Evolutionary conservation across 2,329 filamentous ascomycete genomes (phyloP).

Genomic region (Monosporascus sp.): DNA sequence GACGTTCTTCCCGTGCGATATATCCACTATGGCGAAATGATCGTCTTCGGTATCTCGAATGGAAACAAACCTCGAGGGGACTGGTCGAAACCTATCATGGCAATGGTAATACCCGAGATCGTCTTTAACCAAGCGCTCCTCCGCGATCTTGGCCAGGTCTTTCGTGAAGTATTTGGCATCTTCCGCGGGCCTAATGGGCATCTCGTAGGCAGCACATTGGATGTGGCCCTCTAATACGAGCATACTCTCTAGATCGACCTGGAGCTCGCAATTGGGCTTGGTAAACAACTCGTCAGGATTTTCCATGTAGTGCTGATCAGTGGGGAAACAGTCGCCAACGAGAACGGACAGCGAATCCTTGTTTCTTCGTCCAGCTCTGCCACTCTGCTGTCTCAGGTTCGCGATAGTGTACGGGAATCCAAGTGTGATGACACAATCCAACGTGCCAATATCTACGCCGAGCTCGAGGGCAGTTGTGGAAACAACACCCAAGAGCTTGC

Average conservation of each 20-base stretch:
- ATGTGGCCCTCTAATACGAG: constrained; percentile 89
- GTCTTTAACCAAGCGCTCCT: constrained; percentile 69
- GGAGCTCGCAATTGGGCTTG: constrained; percentile 80
- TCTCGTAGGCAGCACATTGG: constrained; percentile 91
- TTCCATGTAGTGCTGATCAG: constrained; percentile 95
- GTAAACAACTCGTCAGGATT: constrained; percentile 93
- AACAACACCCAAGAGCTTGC: constrained; percentile 86
- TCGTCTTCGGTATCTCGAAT: constrained; percentile 85
- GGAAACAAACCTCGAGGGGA: constrained; percentile 75
- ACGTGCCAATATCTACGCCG: constrained; percentile 88
- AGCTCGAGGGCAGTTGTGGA: constrained; percentile 90
- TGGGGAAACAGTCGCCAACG: constrained; percentile 82
- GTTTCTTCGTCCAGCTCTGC: constrained; percentile 84
- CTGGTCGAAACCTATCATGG: constrained; percentile 79
- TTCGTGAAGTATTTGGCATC: constrained; percentile 77
- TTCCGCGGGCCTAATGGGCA: constrained; percentile 76
- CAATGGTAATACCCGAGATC: constrained; percentile 82
- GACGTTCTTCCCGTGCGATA: constrained; percentile 72
- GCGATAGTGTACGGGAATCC: constrained; percentile 95
- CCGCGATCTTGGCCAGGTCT: constrained; percentile 64
- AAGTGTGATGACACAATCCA: constrained; percentile 90
- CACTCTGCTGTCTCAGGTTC: constrained; percentile 90
- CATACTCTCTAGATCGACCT: constrained; percentile 88
- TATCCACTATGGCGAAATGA: constrained; percentile 92
- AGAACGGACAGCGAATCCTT: constrained; percentile 89